These are phyloP conservation scores for Lojkania enalia DNA, from an alignment of 2,329 filamentous ascomycete species.

Conservation along the genomic window DNA sequence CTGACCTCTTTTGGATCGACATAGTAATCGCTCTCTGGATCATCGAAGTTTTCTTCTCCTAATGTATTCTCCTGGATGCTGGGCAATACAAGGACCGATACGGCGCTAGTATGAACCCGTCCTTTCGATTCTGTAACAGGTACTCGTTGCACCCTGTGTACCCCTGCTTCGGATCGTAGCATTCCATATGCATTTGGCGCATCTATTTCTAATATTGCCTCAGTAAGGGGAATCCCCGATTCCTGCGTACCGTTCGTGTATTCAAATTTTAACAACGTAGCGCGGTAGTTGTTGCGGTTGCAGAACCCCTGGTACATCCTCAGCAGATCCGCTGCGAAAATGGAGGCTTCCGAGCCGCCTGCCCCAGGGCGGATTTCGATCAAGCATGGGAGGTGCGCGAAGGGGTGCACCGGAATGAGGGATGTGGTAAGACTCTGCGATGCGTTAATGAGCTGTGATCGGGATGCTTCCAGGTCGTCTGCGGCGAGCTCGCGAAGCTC, in stretches of 20 bases:
- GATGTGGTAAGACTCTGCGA: conserved; percentile 71
- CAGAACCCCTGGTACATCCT: conserved; percentile 89
- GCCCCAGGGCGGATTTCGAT: conserved; percentile 91
- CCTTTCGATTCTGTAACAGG: conserved; percentile 90
- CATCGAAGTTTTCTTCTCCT: conserved; percentile 66
- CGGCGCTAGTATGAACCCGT: conserved; percentile 89
- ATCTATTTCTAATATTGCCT: conserved; percentile 85
- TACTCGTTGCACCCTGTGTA: conserved; percentile 92
- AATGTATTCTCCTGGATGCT: conserved; percentile 66
- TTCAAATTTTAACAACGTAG: conserved; percentile 78
- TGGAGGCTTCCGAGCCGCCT: conserved; percentile 85
- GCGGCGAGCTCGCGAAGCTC: conserved; percentile 63
- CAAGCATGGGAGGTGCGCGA: conserved; percentile 85
- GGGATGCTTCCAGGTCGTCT: conserved; percentile 72
- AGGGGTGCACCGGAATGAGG: conserved; percentile 85
- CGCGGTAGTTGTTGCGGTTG: conserved; percentile 65
- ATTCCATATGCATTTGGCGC: conserved; percentile 76
- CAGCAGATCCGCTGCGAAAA: conserved; percentile 85
- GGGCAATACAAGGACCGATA: conserved; percentile 88
- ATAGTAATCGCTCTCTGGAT: conserved; percentile 91
- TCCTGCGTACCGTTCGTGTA: conserved; percentile 65
- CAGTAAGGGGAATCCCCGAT: conserved; percentile 72
- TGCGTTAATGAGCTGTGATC: conserved; percentile 63
- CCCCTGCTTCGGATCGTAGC: conserved; percentile 85
- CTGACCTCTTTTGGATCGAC: conserved; percentile 81